Evolutionary conservation across 2,329 filamentous ascomycete genomes (phyloP), one percentile per base, ranked within the genome.

Genomic region (Chalara sp.): DNA sequence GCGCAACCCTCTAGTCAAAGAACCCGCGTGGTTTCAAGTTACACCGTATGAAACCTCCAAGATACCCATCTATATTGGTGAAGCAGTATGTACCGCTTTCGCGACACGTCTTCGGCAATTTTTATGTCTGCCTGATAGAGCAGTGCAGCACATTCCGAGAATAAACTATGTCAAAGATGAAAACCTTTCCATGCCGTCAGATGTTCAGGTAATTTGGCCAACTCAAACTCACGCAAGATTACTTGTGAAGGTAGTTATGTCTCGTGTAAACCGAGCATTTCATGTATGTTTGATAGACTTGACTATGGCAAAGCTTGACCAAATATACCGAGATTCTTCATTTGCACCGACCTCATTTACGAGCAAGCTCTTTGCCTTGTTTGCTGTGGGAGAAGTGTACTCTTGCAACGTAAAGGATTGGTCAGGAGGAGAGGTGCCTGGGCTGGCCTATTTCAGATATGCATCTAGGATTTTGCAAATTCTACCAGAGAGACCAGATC

Each of bases 381-480:
- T 76, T 53, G 73, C 73, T 0, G 63, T 76, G 5, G 73, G 73
- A 0, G 72, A 75, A 51, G 67, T 71, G 32, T 75, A 73, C 32
- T 73, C 72, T 0, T 68, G 67, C 0, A 61, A 70, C 11, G 65
- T 67, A 3, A 65, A 56, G 4, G 51, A 66, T 2, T 52, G 47
- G 6, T 60, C 65, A 0, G 65, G 60, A 7, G 58, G 63, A 1
- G 72, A 43, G 8, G 8, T 74, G 46, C 73, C 73, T 1, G 73
- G 73, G 0, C 58, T 74, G 48, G 53, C 56, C 0, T 76, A 74
- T 42, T 76, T 72, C 57, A 66, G 67, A 0, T 61, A 67, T 2
- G 71, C 72, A 0, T 70, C 65, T 5, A 62, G 65, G 8, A 60
- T 73, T 5, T 59, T 74, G 0, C 63, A 66, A 0, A 66, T 72